Percentiles rank a stretch among this genome's conserved stretches.
phyloP scores from a whole-genome alignment of 441 rosid genomes.

The Biscutella auriculata region DNA sequence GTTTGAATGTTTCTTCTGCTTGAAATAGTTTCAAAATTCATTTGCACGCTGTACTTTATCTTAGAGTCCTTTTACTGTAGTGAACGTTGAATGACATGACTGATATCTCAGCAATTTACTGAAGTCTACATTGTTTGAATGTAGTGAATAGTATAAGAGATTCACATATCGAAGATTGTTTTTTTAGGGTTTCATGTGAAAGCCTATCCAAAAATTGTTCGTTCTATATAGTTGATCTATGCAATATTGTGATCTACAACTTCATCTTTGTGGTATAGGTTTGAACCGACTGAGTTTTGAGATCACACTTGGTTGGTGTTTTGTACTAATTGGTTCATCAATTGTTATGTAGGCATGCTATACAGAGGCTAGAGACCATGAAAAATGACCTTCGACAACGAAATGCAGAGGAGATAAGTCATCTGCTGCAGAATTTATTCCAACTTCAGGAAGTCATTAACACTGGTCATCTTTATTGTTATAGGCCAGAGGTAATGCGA shows the following conservation, averaged over 20 bases:
- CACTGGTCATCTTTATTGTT: conserved; percentile 12
- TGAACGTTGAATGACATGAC: neutral
- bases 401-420: conserved; percentile 88
- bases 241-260: neutral
- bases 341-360: conserved; percentile 66
- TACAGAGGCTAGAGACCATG: conserved; percentile 88
- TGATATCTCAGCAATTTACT: neutral
- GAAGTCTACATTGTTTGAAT: neutral
- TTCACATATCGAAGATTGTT: too few species aligned
- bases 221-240: neutral
- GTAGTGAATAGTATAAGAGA: neutral
- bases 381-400: conserved; percentile 88
- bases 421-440: conserved; percentile 13
- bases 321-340: conserved; percentile 5
- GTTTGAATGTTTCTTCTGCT: neutral
- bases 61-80: neutral
- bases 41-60: neutral
- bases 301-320: neutral
- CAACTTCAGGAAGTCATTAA: conserved; percentile 1
- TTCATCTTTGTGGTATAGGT: conserved; percentile 3
- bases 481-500: conserved; percentile 96
- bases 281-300: neutral
- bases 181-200: too few species aligned
- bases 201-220: neutral
- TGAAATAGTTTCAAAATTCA: conserved; percentile 5